These are phyloP conservation scores for Pyrus hybrid DNA, from an alignment of 331 rosid species.

Conservation along the genomic window DNA sequence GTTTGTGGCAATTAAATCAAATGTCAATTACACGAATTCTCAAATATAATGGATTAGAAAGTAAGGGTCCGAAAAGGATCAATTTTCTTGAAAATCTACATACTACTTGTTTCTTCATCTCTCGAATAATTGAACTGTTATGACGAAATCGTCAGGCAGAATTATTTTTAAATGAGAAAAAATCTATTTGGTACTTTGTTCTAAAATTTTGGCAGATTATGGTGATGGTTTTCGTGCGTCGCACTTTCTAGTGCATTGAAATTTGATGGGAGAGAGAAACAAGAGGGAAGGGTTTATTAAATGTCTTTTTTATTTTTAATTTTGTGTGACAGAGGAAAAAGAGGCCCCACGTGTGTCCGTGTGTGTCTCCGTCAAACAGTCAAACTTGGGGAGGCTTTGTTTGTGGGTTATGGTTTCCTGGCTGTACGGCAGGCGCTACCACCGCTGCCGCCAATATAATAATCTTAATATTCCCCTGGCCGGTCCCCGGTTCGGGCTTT, in stretches of 20 bases:
- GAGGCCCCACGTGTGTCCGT: background rate
- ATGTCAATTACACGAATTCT: no score
- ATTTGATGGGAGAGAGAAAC: background rate
- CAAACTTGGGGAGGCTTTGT: background rate
- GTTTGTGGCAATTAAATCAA: fast-evolving
- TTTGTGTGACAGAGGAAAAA: background rate
- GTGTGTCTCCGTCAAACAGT: background rate
- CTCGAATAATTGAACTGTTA: no score
- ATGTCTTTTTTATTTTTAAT: no score
- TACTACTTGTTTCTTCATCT: no score
- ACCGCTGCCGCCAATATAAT: background rate
- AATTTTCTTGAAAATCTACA: no score
- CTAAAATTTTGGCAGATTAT: no score
- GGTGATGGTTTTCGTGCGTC: no score
- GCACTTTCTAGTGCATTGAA: no score
- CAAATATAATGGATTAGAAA: fast-evolving
- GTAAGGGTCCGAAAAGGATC: fast-evolving
- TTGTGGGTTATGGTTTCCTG: background rate
- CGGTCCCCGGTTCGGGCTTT: no score
- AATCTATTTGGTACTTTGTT: no score
- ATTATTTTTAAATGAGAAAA: no score
- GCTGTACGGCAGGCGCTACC: background rate
- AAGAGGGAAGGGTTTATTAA: background rate
- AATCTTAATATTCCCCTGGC: no score
- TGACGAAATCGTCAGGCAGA: fast-evolving